Percentiles rank a stretch among this genome's conserved stretches.
These are phyloP conservation scores for Lecanicillium sp. DNA, from an alignment of 2,329 filamentous ascomycete species.

Conservation along the genomic window DNA sequence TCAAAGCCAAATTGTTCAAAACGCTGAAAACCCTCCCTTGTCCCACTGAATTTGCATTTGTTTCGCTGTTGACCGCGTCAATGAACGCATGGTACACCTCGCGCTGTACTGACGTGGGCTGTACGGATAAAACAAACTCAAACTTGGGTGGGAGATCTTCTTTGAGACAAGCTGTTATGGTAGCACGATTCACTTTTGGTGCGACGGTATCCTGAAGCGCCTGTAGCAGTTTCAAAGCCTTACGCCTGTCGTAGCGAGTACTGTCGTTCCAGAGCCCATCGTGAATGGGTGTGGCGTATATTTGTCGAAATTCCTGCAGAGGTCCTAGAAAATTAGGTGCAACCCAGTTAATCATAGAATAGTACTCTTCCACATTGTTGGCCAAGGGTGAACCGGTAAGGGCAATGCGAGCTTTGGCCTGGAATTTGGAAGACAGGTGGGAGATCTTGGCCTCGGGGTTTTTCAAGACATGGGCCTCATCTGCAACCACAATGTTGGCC, in stretches of 20 bases:
- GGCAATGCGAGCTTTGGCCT: slow-evolving; percentile 65
- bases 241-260: slow-evolving; percentile 41
- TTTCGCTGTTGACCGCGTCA: slow-evolving; percentile 8
- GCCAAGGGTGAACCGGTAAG: slow-evolving; percentile 80
- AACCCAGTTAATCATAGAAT: slow-evolving; percentile 81
- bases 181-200: slow-evolving; percentile 71
- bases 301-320: slow-evolving; percentile 54
- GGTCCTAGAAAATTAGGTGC: slow-evolving; percentile 70
- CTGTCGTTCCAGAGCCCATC: slow-evolving; percentile 63
- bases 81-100: slow-evolving; percentile 49
- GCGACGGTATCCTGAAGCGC: slow-evolving; percentile 64
- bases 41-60: not conserved
- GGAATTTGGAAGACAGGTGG: slow-evolving; percentile 48
- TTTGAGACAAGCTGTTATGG: slow-evolving; percentile 54
- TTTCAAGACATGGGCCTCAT: slow-evolving; percentile 79
- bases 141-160: slow-evolving; percentile 64
- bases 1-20: slow-evolving; percentile 31
- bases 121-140: slow-evolving; percentile 73
- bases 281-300: slow-evolving; percentile 68
- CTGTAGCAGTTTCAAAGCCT: slow-evolving; percentile 56
- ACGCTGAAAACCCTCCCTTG: slow-evolving; percentile 25
- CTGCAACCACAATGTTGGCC: slow-evolving; percentile 69
- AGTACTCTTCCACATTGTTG: slow-evolving; percentile 79
- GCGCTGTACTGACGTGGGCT: slow-evolving; percentile 57
- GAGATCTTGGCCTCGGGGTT: slow-evolving; percentile 48